Percentiles rank a stretch among this genome's conserved stretches.
Evolutionary conservation across 2,329 filamentous ascomycete species (phyloP).

Genomic region (Botrytis hyacinthi): DNA sequence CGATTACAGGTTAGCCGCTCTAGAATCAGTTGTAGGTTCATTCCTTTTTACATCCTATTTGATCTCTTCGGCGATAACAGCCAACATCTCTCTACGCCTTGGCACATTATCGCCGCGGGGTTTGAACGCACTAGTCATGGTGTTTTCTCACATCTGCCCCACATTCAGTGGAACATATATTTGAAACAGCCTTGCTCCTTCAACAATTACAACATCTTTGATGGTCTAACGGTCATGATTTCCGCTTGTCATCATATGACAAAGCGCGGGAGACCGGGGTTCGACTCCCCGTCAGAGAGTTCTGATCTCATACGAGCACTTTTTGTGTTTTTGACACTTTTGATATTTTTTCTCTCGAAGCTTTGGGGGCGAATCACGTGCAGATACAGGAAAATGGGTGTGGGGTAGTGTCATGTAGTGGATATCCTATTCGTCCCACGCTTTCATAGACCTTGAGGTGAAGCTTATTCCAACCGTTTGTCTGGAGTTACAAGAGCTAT

Average conservation of each 20-base stretch:
- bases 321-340: background rate
- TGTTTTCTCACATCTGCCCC: background rate
- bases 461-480: background rate
- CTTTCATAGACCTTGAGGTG: background rate
- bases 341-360: background rate
- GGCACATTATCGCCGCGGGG: background rate
- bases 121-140: background rate
- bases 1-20: background rate
- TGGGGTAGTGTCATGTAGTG: background rate
- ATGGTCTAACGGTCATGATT: constrained; percentile 42
- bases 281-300: constrained; percentile 26
- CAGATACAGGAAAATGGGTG: fast-evolving
- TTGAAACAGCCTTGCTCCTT: fast-evolving
- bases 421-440: background rate
- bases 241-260: constrained; percentile 37
- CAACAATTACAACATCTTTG: constrained; percentile 18
- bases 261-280: constrained; percentile 33
- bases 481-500: background rate
- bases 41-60: background rate
- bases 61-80: background rate
- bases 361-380: background rate
- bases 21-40: background rate
- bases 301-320: background rate
- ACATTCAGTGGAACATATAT: background rate
- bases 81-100: background rate